Percentiles rank a stretch among this genome's conserved stretches.
Evolutionary conservation across 371 early-diverging fungal genomes (phyloP).

Genomic region (Haplosporangium sp.): DNA sequence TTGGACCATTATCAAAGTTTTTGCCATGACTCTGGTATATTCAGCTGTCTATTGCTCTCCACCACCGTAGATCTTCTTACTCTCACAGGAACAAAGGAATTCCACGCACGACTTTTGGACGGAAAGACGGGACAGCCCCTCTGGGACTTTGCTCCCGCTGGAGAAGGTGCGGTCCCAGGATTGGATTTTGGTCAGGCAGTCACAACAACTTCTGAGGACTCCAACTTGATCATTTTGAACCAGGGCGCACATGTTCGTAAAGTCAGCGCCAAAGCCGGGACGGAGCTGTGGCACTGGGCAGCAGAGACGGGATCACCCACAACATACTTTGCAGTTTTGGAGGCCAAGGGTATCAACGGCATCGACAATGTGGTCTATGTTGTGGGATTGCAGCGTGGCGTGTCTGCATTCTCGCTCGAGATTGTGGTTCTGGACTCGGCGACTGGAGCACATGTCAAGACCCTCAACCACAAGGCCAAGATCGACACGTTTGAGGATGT

Average conservation of each 20-base stretch:
- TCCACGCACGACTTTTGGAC: slow-evolving; percentile 64
- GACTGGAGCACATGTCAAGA: slow-evolving; percentile 41
- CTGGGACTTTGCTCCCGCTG: slow-evolving; percentile 60
- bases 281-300: slow-evolving; percentile 49
- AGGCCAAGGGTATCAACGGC: slow-evolving; percentile 34
- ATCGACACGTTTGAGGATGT: slow-evolving; percentile 26
- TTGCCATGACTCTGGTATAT: neutral
- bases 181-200: slow-evolving; percentile 46
- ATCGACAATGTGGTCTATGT: slow-evolving; percentile 34
- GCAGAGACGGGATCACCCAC: slow-evolving; percentile 42
- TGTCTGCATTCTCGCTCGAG: slow-evolving; percentile 32
- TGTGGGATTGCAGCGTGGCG: slow-evolving; percentile 36
- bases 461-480: slow-evolving; percentile 29
- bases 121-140: slow-evolving; percentile 56
- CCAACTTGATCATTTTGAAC: slow-evolving; percentile 50
- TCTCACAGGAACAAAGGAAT: slow-evolving; percentile 52
- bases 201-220: slow-evolving; percentile 39
- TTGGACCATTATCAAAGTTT: neutral
- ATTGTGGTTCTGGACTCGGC: slow-evolving; percentile 36
- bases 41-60: neutral
- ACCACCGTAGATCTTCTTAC: slow-evolving; percentile 57
- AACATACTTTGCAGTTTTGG: slow-evolving; percentile 35
- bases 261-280: slow-evolving; percentile 36
- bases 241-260: slow-evolving; percentile 48
- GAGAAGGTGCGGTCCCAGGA: slow-evolving; percentile 51